Evolutionary conservation across 176 grass and related monocot genomes (phyloP).

Genomic region (Themeda triandra): DNA sequence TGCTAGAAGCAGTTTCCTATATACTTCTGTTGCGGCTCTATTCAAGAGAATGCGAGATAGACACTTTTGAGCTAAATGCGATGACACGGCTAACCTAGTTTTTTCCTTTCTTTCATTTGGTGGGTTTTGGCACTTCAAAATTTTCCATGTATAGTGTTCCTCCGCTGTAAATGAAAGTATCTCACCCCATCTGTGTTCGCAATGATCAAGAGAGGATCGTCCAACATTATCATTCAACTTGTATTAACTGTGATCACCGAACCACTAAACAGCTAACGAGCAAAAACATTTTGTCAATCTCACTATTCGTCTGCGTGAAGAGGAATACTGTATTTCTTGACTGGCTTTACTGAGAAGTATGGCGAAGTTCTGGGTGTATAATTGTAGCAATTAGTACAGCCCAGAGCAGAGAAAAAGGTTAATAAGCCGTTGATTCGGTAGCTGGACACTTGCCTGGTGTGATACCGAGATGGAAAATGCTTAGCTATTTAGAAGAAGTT

Average conservation of each 20-base stretch:
- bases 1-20: constrained; percentile 21
- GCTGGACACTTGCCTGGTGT: not conserved
- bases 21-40: constrained; percentile 30
- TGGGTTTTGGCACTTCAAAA: not conserved
- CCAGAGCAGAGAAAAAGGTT: not conserved
- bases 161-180: not conserved
- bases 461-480: not conserved
- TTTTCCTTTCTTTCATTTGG: not conserved
- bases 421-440: not conserved
- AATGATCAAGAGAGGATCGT: not conserved
- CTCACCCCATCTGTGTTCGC: not conserved
- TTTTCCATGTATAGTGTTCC: constrained; percentile 13
- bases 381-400: not conserved
- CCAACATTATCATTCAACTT: not conserved
- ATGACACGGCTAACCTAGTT: not conserved
- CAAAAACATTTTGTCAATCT: not conserved
- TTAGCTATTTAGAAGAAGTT: not conserved
- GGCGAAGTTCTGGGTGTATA: not conserved
- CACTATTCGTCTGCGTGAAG: not conserved
- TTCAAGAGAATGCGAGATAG: constrained; percentile 18
- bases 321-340: not conserved
- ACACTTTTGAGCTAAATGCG: constrained; percentile 4
- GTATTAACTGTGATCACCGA: not conserved
- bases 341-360: not conserved
- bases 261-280: not conserved